Evolutionary conservation across 768 basidiomycete species (phyloP).

Genomic region (Neoboletus brunneissimus): DNA sequence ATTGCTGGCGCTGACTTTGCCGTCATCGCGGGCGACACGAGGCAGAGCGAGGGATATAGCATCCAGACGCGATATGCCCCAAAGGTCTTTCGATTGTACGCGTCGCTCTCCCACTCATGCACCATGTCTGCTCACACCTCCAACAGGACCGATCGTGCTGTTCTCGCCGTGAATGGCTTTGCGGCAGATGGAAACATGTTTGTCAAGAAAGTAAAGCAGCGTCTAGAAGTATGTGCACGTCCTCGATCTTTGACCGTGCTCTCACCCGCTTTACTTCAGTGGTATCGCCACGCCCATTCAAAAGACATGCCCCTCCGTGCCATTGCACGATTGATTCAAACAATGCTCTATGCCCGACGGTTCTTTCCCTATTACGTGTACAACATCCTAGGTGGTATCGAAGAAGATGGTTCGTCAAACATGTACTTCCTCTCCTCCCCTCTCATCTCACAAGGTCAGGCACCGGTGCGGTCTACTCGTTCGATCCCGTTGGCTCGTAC

Average conservation of each 20-base stretch:
- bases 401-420: conserved; percentile 80
- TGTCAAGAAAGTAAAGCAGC: conserved; percentile 93
- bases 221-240: conserved; percentile 73
- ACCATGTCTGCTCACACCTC: not conserved
- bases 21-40: conserved; percentile 94
- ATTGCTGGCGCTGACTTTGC: conserved; percentile 92
- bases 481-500: conserved; percentile 98
- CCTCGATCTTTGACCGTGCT: not conserved
- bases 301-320: conserved; percentile 97
- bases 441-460: conserved; percentile 45
- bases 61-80: conserved; percentile 98
- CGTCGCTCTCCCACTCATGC: not conserved
- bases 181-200: conserved; percentile 98
- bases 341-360: conserved; percentile 92
- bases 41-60: conserved; percentile 95
- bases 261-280: conserved; percentile 45
- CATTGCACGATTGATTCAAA: conserved; percentile 97
- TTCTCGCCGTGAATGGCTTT: conserved; percentile 95
- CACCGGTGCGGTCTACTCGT: conserved; percentile 97
- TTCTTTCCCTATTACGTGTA: conserved; percentile 99
- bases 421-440: not conserved
- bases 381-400: conserved; percentile 94
- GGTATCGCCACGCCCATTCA: conserved; percentile 96
- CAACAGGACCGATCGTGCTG: conserved; percentile 83
- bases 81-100: conserved; percentile 92